A percentile compares a stretch with the other conserved stretches of the same genome.
phyloP scores from a whole-genome alignment of 139 green algal species.

The Chlamydomonas eustigma region DNA sequence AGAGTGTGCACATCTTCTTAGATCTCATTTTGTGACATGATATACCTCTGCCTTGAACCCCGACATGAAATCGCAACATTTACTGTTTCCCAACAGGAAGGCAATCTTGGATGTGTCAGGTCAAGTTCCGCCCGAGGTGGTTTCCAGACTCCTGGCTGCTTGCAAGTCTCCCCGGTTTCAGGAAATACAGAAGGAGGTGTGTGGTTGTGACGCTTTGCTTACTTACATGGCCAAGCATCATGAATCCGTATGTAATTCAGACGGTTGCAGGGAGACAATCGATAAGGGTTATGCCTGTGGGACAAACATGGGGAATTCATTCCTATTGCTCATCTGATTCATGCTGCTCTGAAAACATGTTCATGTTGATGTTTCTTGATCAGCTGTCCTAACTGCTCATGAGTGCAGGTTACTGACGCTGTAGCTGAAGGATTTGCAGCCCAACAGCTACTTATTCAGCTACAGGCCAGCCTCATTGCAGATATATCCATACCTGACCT shows the following conservation, averaged over 20 bases:
- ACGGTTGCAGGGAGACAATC: too few relatives aligned
- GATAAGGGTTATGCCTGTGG: too few relatives aligned
- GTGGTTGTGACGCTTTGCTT: background rate
- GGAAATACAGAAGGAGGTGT: slow-evolving; percentile 37
- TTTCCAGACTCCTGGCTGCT: slow-evolving; percentile 27
- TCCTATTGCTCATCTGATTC: too few relatives aligned
- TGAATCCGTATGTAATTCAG: too few relatives aligned
- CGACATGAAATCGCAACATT: too few relatives aligned
- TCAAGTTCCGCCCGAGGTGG: slow-evolving; percentile 46
- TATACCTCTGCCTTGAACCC: too few relatives aligned
- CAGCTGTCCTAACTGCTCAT: background rate
- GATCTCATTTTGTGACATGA: too few relatives aligned
- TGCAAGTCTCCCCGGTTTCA: slow-evolving; percentile 33
- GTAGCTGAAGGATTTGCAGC: slow-evolving; percentile 76
- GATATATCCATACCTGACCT: slow-evolving; percentile 21
- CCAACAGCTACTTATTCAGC: slow-evolving; percentile 74
- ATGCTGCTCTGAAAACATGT: too few relatives aligned
- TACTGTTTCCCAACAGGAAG: slow-evolving; percentile 27
- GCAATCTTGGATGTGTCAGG: slow-evolving; percentile 50
- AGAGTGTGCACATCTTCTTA: too few relatives aligned
- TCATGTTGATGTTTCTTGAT: too few relatives aligned
- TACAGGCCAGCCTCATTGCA: slow-evolving; percentile 60
- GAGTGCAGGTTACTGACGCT: slow-evolving; percentile 42
- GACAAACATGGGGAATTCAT: too few relatives aligned
- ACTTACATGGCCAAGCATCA: too few relatives aligned